Base-by-base conservation (phyloP, 2,329 filamentous ascomycete genomes). In the Ophiostoma montium region DNA sequence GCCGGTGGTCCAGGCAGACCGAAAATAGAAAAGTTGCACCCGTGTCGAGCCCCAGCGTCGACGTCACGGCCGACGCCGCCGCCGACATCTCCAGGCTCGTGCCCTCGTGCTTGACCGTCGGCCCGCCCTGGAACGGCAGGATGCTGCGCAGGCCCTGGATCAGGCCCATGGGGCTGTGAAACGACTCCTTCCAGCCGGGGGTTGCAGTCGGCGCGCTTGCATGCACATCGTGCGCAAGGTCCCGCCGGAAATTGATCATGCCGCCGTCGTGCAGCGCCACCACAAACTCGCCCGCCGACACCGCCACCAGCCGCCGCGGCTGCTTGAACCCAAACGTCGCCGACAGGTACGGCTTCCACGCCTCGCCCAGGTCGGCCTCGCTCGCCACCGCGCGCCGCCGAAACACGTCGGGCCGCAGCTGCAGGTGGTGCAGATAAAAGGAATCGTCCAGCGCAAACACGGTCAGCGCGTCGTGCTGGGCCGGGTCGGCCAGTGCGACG, bases 1-100 rank as follows among this genome's bases (percentile, higher is more conserved):
- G 68, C 11, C 80, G 82, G 61, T 98, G 89, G 57, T 98, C 89
- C 52, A 98, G 70, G 54, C 85, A 92, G 45, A 95, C 78, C 0
- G 89, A 89, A 58, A 95, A 86, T 2, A 76, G 69, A 55, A 77
- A 81, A 0, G 46, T 21, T 10, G 71, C 65, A 46, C 69, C n/a
- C n/a, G n/a, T 63, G 9, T 73, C 66, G 18, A 74, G 62, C 3
- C 72, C 74, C 52, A 78, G 63, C 27, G 67, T 63, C 11, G 73
- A 70, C 47, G 75, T 62, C 62, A 78, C 64, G 55, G 77, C 74
- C 5, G 83, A 80, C 1, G 79, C 80, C 3, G 82, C 80, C 3
- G 84, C 74, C 50, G 76, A 80, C 53, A 78, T 68, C 54, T 88
- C 82, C 63, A 86, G 73, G 52, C 78, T 78, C 50, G 72, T 61